Conservation (phyloP, 257 asterid genomes). For the Marsdenia floribunda region DNA sequence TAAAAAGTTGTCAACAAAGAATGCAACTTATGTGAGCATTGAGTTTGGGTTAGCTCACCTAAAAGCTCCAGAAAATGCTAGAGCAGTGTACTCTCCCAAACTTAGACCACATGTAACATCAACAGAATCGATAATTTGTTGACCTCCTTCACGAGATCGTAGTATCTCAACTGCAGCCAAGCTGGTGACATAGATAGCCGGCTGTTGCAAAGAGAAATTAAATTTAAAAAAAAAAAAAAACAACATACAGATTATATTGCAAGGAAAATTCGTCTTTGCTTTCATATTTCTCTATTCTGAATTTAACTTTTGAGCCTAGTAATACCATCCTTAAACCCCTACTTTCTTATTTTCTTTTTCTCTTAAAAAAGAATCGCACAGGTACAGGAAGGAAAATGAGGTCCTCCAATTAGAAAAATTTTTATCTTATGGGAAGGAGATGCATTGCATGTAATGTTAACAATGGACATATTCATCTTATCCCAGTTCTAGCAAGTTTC, state of each 20-base stretch:
- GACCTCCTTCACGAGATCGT: slow-evolving; percentile 93
- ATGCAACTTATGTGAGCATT: not conserved
- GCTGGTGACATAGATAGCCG: slow-evolving; percentile 94
- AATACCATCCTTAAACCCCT: not conserved
- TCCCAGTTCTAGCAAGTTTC: not conserved
- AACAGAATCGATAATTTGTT: slow-evolving; percentile 77
- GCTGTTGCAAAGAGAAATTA: slow-evolving; percentile 44
- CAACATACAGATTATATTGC: not conserved
- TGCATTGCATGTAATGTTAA: not conserved
- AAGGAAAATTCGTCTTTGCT: not conserved
- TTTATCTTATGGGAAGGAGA: not conserved
- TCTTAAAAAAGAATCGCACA: not conserved
- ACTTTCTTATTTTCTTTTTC: not conserved
- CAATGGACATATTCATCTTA: not conserved
- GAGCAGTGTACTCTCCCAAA: slow-evolving; percentile 97
- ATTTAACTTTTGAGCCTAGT: not conserved
- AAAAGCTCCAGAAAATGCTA: slow-evolving; percentile 95
- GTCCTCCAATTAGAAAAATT: not conserved
- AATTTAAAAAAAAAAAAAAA: not conserved
- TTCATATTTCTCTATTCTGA: not conserved
- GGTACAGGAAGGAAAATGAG: not conserved
- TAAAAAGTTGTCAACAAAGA: not conserved
- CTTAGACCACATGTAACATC: slow-evolving; percentile 96
- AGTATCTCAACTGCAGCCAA: slow-evolving; percentile 98
- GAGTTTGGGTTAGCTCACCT: slow-evolving; percentile 40